Base-by-base conservation (phyloP, 23 red algal genomes). In the Pyropia haitanensis region DNA sequence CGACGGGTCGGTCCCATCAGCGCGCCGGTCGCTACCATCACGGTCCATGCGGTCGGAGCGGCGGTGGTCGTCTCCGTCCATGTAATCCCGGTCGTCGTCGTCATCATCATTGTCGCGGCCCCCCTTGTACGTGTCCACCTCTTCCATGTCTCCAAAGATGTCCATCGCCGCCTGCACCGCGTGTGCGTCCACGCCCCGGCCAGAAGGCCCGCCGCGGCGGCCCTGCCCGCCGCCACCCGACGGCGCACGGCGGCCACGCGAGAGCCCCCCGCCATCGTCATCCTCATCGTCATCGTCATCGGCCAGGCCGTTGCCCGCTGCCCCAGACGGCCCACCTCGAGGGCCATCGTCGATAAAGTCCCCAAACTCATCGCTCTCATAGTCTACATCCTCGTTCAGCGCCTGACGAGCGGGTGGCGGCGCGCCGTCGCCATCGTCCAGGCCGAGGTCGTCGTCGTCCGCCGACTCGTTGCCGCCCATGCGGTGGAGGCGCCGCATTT, bases 111-210 rank as follows among this genome's bases (percentile, higher is more conserved):
- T 46, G 39, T 46, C 39, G 39, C 39, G 39, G 1, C 39, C 39
- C 13, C 39, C 39, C 8, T 46, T 46, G 39, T 46, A 46, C 4
- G 39, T 46, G 14, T 67, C 50, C 12, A 53, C 64, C 53, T 67
- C 64, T 14, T 67, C 64, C 23, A 29, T 21, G 64, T 67, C 64
- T 15, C 64, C 64, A 67, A 67, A 67, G 27, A 67, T 67, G 25
- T 67, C 64, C 20, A 49, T 49, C 24, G 64, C 64, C 15, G 53
- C 24, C 53, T 19, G 14, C 23, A 67, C 64, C 14, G 64, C 64
- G 50, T 25, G 50, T 67, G 50, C 64, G 27, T 52, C 53, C 50
- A 67, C 64, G 50, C 64, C 64, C 24, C 53, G 49, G 14, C 49
- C 49, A 29, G 53, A 15, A 2, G 64, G 18, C 50, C 19, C 50